Conservation (phyloP, 495 filamentous ascomycete genomes). For the Paragyromitra xinjiangensis region DNA sequence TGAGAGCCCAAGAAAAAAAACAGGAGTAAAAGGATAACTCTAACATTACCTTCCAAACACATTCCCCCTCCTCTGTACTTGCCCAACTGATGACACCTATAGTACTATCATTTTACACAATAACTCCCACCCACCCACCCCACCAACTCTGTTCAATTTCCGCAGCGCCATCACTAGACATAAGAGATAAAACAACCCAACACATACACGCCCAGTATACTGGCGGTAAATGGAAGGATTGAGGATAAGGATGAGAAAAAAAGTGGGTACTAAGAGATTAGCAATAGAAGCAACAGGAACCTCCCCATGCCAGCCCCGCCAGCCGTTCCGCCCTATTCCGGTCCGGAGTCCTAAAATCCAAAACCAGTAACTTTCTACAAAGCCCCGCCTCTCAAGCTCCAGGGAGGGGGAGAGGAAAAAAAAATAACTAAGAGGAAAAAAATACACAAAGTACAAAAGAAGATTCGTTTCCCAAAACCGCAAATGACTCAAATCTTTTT, state of each 20-base stretch:
- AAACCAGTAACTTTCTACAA: slow-evolving; percentile 36
- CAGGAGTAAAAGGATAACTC: slow-evolving; percentile 3
- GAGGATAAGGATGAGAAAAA: slow-evolving; percentile 12
- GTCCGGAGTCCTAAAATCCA: slow-evolving; percentile 29
- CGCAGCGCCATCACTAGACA: slow-evolving; percentile 19
- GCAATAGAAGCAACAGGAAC: slow-evolving; percentile 35
- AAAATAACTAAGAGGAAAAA: slow-evolving; percentile 8
- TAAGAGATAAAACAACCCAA: slow-evolving; percentile 4
- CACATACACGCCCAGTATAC: slow-evolving; percentile 23
- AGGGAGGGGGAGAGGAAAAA: slow-evolving; percentile 11
- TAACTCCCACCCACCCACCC: slow-evolving; percentile 6
- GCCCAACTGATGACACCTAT: background rate
- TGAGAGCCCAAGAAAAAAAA: background rate
- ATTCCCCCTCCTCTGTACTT: background rate
- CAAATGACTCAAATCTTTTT: slow-evolving; percentile 44
- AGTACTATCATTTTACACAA: slow-evolving; percentile 25
- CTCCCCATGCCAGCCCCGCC: slow-evolving; percentile 24
- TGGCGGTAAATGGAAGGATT: background rate
- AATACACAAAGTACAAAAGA: slow-evolving; percentile 36
- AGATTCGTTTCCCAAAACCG: slow-evolving; percentile 49
- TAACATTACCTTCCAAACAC: slow-evolving; percentile 24
- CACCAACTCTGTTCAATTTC: slow-evolving; percentile 18
- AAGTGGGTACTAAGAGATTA: slow-evolving; percentile 34
- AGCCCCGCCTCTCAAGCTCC: slow-evolving; percentile 13
- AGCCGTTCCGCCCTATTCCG: slow-evolving; percentile 22